These are phyloP conservation scores for Vinca major DNA, from an alignment of 305 asterid species.

Conservation along the genomic window DNA sequence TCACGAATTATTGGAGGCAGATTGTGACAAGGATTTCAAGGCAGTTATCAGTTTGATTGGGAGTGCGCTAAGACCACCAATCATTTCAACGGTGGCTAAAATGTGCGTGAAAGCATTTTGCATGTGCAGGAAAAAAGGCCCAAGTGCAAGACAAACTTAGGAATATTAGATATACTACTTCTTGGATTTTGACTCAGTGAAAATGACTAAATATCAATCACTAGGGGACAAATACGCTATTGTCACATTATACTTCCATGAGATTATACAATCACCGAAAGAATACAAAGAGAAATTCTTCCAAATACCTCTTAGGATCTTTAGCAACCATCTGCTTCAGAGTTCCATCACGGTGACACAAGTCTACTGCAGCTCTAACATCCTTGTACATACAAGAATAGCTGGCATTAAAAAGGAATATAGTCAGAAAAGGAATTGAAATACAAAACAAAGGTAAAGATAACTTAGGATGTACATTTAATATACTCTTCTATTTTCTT, in stretches of 20 bases:
- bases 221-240: background rate
- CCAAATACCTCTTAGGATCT: constrained; percentile 73
- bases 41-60: no score
- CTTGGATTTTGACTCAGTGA: no score
- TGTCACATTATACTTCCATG: background rate
- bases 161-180: no score
- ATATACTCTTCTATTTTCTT: no score
- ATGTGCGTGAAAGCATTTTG: no score
- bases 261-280: background rate
- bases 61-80: no score
- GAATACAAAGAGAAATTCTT: constrained; percentile 4
- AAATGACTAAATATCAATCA: no score
- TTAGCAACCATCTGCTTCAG: constrained; percentile 88
- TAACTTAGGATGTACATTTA: background rate
- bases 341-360: constrained; percentile 99
- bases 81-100: no score
- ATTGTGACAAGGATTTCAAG: no score
- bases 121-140: no score
- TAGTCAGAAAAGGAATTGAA: constrained; percentile 2
- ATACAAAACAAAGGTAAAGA: background rate
- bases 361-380: constrained; percentile 90
- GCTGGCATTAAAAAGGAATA: constrained; percentile 39
- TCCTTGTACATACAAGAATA: constrained; percentile 80
- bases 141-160: no score
- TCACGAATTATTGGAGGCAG: no score